Percentiles rank a stretch among this genome's conserved stretches.
phyloP scores from a whole-genome alignment of 768 basidiomycete genomes.

The Kwoniella europaea region DNA sequence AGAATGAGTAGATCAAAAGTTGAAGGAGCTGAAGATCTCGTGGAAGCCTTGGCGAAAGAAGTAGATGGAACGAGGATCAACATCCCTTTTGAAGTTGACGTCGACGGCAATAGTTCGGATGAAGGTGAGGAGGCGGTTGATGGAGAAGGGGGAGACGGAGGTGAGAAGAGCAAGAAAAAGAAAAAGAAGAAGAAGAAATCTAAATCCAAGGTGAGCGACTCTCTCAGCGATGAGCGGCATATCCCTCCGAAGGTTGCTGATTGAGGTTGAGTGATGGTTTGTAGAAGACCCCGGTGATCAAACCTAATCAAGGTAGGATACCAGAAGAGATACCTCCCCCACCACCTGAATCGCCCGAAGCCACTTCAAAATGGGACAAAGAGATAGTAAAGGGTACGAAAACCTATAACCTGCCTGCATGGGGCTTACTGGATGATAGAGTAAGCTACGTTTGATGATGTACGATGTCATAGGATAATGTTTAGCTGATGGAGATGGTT shows the following conservation, averaged over 20 bases:
- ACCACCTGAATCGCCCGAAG: conserved; percentile 24
- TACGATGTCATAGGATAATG: neutral
- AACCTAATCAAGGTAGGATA: conserved; percentile 13
- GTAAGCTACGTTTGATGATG: conserved; percentile 7
- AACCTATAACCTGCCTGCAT: conserved; percentile 15
- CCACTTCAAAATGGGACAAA: conserved; percentile 30
- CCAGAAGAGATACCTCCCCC: conserved; percentile 26
- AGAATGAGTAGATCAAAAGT: no score
- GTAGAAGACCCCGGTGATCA: neutral
- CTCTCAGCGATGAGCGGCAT: neutral
- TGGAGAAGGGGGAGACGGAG: neutral
- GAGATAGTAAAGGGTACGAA: conserved; percentile 17
- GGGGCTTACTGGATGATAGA: conserved; percentile 27
- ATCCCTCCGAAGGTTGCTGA: neutral
- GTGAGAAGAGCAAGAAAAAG: conserved; percentile 30
- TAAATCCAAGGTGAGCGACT: conserved; percentile 20
- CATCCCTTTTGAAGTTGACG: conserved; percentile 3
- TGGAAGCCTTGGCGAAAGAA: neutral
- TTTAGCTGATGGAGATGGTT: conserved; percentile 1
- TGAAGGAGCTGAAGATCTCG: neutral
- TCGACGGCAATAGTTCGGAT: conserved; percentile 3
- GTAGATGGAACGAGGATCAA: neutral
- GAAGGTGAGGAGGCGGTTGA: neutral
- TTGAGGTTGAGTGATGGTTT: neutral
- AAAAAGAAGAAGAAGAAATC: conserved; percentile 27